These are phyloP conservation scores for Litchi chinensis DNA, from an alignment of 345 rosid species.

Conservation along the genomic window DNA sequence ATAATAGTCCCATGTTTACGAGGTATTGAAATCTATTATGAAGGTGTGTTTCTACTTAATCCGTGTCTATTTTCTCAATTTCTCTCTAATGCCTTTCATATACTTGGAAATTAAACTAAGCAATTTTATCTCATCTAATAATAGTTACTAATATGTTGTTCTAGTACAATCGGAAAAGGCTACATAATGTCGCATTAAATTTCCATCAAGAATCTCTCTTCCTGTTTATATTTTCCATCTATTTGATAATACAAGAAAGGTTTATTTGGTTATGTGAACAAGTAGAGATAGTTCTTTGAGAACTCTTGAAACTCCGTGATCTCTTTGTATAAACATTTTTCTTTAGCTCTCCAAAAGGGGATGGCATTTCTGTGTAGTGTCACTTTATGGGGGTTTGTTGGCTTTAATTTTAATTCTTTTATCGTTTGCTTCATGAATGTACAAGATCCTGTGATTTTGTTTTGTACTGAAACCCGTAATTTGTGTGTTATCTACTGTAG, in stretches of 20 bases:
- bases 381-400: no score
- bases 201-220: no score
- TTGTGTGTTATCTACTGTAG: conserved; percentile 38
- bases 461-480: conserved; percentile 14
- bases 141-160: not conserved
- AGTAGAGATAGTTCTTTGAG: not conserved
- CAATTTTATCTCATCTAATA: no score
- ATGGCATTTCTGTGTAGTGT: no score
- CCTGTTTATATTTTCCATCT: not conserved
- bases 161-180: not conserved
- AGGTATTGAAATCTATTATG: not conserved
- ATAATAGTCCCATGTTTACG: not conserved
- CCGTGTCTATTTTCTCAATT: not conserved
- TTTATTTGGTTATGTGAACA: not conserved
- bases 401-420: not conserved
- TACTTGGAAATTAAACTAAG: no score
- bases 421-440: not conserved
- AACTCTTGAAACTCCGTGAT: not conserved
- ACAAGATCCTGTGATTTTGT: not conserved
- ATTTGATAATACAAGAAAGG: not conserved
- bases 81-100: not conserved
- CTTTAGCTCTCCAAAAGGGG: not conserved
- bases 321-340: not conserved
- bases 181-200: no score
- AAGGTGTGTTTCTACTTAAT: not conserved